phyloP scores from a whole-genome alignment of 495 filamentous ascomycete genomes.

The Aspergillus nanangensis region DNA sequence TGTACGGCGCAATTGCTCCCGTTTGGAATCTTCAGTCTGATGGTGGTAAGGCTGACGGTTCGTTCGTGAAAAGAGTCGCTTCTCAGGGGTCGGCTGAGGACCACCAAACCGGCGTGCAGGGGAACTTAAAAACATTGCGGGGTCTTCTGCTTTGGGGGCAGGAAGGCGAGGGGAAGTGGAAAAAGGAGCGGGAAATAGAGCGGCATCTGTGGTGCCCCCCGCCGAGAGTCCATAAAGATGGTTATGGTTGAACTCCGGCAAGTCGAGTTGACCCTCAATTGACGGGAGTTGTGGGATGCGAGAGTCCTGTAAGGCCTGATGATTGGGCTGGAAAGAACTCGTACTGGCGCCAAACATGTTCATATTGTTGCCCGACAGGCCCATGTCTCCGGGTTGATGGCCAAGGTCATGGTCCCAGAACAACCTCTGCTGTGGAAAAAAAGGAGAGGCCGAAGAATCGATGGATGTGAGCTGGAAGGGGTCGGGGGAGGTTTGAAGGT shows the following conservation, averaged over 20 bases:
- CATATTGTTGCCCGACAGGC: constrained; percentile 10
- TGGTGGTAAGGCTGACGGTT: constrained; percentile 53
- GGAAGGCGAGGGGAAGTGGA: constrained; percentile 42
- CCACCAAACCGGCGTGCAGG: constrained; percentile 44
- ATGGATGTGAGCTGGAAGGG: constrained; percentile 66
- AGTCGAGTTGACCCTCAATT: constrained; percentile 34
- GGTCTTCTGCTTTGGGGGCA: constrained; percentile 42
- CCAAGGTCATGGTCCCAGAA: constrained; percentile 70
- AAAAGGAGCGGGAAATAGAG: constrained; percentile 43
- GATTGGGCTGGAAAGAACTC: constrained; percentile 10
- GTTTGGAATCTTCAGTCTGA: constrained; percentile 51
- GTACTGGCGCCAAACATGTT: constrained; percentile 10
- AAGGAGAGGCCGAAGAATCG: constrained; percentile 64
- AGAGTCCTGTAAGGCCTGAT: constrained; percentile 8
- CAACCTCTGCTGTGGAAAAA: constrained; percentile 58
- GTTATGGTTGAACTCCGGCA: constrained; percentile 32
- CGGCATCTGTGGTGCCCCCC: constrained; percentile 32
- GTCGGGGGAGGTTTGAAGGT: constrained; percentile 59
- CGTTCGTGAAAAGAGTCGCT: constrained; percentile 26
- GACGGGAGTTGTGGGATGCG: constrained; percentile 37
- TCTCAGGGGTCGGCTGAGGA: constrained; percentile 32
- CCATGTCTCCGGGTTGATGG: constrained; percentile 16
- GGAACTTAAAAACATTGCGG: constrained; percentile 54
- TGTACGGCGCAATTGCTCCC: constrained; percentile 47
- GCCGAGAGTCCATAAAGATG: constrained; percentile 26